phyloP scores from a whole-genome alignment of 108 stramenopile genomes.

The Cyclostephanos tholiformis region DNA sequence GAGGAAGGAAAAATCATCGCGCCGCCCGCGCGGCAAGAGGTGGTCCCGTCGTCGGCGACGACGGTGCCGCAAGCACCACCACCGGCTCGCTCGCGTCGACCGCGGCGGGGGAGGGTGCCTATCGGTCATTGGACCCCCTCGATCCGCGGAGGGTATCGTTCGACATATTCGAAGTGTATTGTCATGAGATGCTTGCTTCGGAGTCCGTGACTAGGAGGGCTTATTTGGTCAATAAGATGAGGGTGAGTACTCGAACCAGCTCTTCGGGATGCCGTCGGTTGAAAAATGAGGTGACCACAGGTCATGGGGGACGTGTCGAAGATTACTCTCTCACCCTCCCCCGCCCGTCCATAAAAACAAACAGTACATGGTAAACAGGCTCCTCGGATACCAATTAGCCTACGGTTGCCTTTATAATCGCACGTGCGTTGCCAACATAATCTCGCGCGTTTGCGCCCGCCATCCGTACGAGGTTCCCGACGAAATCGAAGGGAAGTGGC shows the following conservation, averaged over 20 bases:
- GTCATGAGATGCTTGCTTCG: slow-evolving; percentile 44
- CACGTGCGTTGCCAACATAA: slow-evolving; percentile 33
- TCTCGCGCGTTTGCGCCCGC: slow-evolving; percentile 38
- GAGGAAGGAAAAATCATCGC: background rate
- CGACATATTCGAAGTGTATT: slow-evolving; percentile 50
- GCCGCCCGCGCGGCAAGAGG: background rate
- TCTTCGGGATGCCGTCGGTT: background rate
- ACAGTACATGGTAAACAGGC: slow-evolving; percentile 42
- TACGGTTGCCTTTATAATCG: slow-evolving; percentile 48
- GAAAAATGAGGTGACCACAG: background rate
- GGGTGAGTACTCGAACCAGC: slow-evolving; percentile 24
- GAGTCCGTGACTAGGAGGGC: slow-evolving; percentile 32
- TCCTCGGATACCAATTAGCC: slow-evolving; percentile 41
- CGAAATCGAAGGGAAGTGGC: background rate
- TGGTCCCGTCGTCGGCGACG: background rate
- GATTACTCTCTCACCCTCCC: background rate
- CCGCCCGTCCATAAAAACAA: background rate
- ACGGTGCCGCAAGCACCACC: background rate
- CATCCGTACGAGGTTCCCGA: slow-evolving; percentile 23
- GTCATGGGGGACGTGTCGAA: background rate
- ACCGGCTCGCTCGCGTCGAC: background rate
- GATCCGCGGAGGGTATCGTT: slow-evolving; percentile 45
- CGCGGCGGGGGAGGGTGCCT: background rate
- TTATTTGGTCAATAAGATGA: slow-evolving; percentile 40
- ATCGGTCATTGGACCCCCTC: slow-evolving; percentile 42